Evolutionary conservation across 176 grass and related monocot species (phyloP), one percentile per base, ranked within the genome.

Genomic region (Urochloa ruziziensis): DNA sequence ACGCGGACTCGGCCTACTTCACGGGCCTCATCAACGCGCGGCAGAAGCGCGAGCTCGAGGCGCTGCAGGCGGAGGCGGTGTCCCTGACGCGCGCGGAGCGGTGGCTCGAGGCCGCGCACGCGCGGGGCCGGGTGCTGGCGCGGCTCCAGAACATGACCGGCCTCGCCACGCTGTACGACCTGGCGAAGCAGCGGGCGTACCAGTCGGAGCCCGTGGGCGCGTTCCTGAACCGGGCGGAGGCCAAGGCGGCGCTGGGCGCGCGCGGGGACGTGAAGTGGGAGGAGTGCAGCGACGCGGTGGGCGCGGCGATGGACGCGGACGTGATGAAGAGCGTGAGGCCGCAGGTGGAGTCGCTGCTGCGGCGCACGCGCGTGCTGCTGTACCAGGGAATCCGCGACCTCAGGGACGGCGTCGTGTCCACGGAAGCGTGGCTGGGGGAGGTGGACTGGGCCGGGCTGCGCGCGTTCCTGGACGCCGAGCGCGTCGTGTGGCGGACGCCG

Each of bases 1-100:
- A 89, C 76, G 86, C 86, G 1, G 67, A 39, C 66, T 52, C 73
- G 24, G 74, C 79, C 35, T 92, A 86, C 78, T 92, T 81, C 86
- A 47, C 32, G 17, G 83, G 90, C 0, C 83, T 92, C 8, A 81
- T 89, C 78, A 49, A 83, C 40, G 79, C 27, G 29, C 27, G 25
- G 14, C 67, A 70, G 67, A 15, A 42, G 39, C 67, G 40, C 2
- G 67, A 28, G n/a, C n/a, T 43, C 0, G 67, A 3, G 6, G 40
- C 39, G 6, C 14, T 46, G 67, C 67, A 46, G n/a, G 67, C 40
- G 40, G 65, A 16, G 39, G 67, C 67, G n/a, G 67, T 16, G 67
- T 0, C n/a, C 13, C 67, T 70, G 39, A 7, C 67, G 0, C 21
- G 2, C 2, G 67, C n/a, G 13, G 39, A 17, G 67, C 39, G 39